phyloP scores from a whole-genome alignment of 345 rosid species.

The Brassica rapa region DNA sequence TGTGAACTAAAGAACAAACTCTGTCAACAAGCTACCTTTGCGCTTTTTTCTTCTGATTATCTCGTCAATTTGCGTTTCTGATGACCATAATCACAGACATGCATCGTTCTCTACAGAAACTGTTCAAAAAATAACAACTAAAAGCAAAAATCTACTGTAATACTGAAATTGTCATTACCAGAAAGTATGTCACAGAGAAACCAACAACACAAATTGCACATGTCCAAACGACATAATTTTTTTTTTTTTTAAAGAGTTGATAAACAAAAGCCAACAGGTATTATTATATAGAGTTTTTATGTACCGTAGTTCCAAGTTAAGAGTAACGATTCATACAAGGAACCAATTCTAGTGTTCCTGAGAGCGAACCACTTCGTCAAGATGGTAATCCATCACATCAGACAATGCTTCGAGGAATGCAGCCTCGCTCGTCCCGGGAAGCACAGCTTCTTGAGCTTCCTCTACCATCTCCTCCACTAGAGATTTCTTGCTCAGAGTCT shows the following conservation, averaged over 20 bases:
- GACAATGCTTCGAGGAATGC: constrained; percentile 36
- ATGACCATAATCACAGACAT: not conserved
- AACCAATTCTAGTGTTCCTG: constrained; percentile 41
- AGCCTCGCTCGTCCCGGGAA: constrained; percentile 40
- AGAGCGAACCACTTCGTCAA: constrained; percentile 30
- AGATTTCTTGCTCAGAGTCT: constrained; percentile 59
- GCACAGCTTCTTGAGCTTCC: constrained; percentile 41
- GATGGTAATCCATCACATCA: constrained; percentile 36
- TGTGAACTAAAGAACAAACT: no score
- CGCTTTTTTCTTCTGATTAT: not conserved
- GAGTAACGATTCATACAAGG: constrained; percentile 11
- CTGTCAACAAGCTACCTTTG: no score
- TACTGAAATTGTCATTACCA: constrained; percentile 20
- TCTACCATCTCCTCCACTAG: constrained; percentile 40
- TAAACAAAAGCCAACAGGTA: constrained; percentile 21
- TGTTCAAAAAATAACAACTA: not conserved
- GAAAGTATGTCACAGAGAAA: constrained; percentile 13
- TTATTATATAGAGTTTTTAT: constrained; percentile 22
- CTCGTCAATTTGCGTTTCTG: not conserved
- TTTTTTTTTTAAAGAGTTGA: not conserved
- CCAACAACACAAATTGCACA: constrained; percentile 30
- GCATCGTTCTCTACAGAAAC: not conserved
- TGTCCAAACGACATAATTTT: constrained; percentile 26
- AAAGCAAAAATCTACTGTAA: not conserved
- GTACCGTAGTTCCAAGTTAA: constrained; percentile 29